Evolutionary conservation across 352 stramenopile genomes (phyloP), one percentile per base, ranked within the genome.

Genomic region (Saprolegnia diclina): DNA sequence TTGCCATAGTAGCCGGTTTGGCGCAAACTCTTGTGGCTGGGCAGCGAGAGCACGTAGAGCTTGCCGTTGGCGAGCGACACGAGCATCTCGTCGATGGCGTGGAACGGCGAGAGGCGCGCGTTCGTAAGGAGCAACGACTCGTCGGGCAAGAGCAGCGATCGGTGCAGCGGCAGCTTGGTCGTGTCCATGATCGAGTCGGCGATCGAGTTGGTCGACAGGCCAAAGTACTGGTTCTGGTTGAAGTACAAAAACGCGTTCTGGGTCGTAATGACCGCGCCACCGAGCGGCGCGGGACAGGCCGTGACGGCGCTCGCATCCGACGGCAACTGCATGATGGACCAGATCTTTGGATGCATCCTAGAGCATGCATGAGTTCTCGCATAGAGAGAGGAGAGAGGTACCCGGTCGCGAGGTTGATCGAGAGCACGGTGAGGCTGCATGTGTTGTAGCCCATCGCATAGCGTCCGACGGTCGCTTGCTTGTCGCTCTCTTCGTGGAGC

Each of bases 191-290:
- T 92, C 56, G 89, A 85, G 16, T 74, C 76, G 0, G 87, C 85
- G 71, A 93, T 92, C 6, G 81, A 64, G 40, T 89, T 95, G 5
- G 81, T 85, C 0, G 81, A 80, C 14, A 91, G 65, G 0, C 87
- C 87, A 56, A 90, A 77, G 70, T 92, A 93, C 75, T 92, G 83
- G 4, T 86, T 95, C 68, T 95, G 87, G 71, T 95, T 95, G 65
- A 91, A 95, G 62, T 95, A 95, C 16, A 95, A 69, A 35, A 95
- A 80, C 9, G 87, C 85, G 45, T 92, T 92, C 9, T 86, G 79
- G 2, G 85, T 88, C 22, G 92, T 74, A 14, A 95, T 79, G 4
- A 95, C 75, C 4, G 84, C 87, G 14, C 87, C 87, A 37, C 87
- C 87, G 0, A 95, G 74, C 0, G 87, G 85, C 24, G 80, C 78